These are phyloP conservation scores for Hymenoscyphus repandus DNA, from an alignment of 2,329 filamentous ascomycete genomes.

Conservation along the genomic window DNA sequence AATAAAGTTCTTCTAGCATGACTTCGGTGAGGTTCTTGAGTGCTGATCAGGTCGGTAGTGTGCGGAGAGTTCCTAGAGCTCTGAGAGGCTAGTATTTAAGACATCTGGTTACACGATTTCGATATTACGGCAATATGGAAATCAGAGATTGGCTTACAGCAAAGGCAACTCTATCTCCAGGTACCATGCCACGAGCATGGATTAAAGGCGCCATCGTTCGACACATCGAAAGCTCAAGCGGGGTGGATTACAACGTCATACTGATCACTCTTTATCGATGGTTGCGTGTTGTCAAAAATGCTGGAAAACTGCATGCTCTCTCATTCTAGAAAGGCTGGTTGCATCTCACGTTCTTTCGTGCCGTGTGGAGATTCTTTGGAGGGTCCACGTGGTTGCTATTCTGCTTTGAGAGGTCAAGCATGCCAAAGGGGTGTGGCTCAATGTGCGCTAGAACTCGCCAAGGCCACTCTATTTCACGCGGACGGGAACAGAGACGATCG, in stretches of 20 bases:
- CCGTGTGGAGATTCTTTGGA: not conserved
- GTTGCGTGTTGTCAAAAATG: too few relatives aligned
- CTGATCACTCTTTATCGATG: not conserved
- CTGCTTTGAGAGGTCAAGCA: not conserved
- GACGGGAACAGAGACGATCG: not conserved
- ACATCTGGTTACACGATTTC: not conserved
- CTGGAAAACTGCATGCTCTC: not conserved
- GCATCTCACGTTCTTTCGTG: constrained; percentile 1
- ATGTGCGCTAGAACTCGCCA: not conserved
- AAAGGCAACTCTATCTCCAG: constrained; percentile 3
- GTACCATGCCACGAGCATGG: not conserved
- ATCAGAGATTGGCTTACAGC: not conserved
- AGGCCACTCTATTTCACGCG: not conserved
- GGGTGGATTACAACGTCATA: not conserved
- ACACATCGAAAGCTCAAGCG: not conserved
- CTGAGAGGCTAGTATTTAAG: not conserved
- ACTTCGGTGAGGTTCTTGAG: too few relatives aligned
- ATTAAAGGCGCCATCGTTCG: not conserved
- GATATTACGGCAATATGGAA: constrained; percentile 8
- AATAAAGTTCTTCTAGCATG: too few relatives aligned
- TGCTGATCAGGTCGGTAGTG: constrained; percentile 2
- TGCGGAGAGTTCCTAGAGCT: not conserved
- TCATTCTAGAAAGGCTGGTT: not conserved
- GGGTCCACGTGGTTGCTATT: not conserved
- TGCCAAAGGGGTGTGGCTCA: not conserved